phyloP scores from a whole-genome alignment of 2,329 filamentous ascomycete species.

The Pseudogymnoascus sp. region DNA sequence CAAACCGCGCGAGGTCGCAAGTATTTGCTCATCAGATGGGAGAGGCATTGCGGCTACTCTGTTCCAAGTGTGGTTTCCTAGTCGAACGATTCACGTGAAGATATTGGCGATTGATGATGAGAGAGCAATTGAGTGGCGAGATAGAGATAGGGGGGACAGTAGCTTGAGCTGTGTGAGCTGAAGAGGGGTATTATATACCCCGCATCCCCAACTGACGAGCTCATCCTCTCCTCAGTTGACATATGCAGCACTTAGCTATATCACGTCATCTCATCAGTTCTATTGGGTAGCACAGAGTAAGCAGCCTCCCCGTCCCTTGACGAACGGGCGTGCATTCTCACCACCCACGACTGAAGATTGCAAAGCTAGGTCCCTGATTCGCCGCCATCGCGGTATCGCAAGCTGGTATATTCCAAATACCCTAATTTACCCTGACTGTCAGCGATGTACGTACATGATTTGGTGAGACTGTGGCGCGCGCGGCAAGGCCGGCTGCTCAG shows the following conservation, averaged over 20 bases:
- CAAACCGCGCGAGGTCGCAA: conserved; percentile 31
- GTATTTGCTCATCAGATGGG: conserved; percentile 32
- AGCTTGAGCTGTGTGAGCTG: neutral
- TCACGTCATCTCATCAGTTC: neutral
- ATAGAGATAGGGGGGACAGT: neutral
- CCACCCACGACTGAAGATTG: neutral
- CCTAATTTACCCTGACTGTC: neutral
- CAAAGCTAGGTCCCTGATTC: neutral
- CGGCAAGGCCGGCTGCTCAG: neutral
- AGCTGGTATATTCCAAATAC: neutral
- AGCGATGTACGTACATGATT: neutral
- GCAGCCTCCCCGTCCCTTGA: neutral
- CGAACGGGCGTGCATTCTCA: neutral
- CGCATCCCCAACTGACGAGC: neutral
- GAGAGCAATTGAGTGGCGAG: neutral
- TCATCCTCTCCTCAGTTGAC: neutral
- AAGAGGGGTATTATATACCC: neutral
- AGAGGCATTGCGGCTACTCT: conserved; percentile 35
- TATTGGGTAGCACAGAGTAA: neutral
- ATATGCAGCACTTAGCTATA: neutral
- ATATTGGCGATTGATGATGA: neutral
- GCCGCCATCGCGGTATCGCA: neutral
- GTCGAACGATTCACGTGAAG: neutral
- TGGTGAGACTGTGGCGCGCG: neutral
- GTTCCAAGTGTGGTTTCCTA: neutral